Evolutionary conservation across 73 alveolate genomes (phyloP).

Genomic region (Strombidium stylifer): DNA sequence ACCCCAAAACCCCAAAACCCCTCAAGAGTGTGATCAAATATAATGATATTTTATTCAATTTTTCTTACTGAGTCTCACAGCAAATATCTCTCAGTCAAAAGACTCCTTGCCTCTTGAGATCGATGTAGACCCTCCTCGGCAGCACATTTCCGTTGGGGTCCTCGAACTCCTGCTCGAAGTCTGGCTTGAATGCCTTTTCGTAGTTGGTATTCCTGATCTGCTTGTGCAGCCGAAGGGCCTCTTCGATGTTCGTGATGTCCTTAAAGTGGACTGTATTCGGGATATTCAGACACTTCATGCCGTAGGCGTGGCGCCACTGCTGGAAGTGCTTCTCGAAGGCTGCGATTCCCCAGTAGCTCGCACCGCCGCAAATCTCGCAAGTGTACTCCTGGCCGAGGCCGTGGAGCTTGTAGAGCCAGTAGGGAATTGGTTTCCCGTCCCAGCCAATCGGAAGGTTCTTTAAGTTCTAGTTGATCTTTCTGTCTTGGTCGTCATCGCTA

Average conservation of each 20-base stretch:
- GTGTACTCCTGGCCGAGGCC: conserved; percentile 98
- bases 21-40: background rate
- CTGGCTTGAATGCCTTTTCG: conserved; percentile 94
- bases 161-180: conserved; percentile 95
- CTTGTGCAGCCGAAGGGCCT: conserved; percentile 97
- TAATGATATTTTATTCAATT: background rate
- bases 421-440: conserved; percentile 99
- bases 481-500: conserved; percentile 77
- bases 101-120: conserved; percentile 69
- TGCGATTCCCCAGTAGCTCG: conserved; percentile 98
- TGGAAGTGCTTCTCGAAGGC: conserved; percentile 98
- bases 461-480: conserved; percentile 89
- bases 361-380: conserved; percentile 99
- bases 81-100: background rate
- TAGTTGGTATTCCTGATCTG: conserved; percentile 93
- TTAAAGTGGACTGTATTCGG: conserved; percentile 99
- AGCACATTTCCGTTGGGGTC: conserved; percentile 93
- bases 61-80: background rate
- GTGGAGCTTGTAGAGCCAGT: conserved; percentile 99
- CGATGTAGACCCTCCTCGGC: conserved; percentile 75
- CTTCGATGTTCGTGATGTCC: conserved; percentile 96
- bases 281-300: conserved; percentile 98
- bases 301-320: conserved; percentile 99
- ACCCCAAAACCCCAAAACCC: background rate
- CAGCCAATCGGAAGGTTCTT: conserved; percentile 99